Base-by-base conservation (phyloP, 1,284 basidiomycete species). In the Ceratobasidium sp. region DNA sequence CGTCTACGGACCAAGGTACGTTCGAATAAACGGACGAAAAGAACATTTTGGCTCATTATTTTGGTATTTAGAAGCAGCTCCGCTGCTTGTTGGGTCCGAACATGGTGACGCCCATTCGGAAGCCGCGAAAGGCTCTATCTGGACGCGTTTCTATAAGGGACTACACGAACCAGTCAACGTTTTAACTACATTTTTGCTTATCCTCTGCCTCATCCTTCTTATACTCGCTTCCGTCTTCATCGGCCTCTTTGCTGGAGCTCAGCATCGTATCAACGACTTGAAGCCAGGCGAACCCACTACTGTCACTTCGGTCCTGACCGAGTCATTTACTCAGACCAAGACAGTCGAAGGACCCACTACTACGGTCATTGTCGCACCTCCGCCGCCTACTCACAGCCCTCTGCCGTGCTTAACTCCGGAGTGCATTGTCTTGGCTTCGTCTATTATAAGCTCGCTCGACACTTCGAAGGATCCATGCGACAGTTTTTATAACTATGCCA, bases 401-500 rank as follows among this genome's bases (percentile, higher is more conserved):
- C 57, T 71, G 71, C 79, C 87, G 4, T 99, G 97, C 82, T 82
- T 92, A 45, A 89, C 92, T 6, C 79, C 91, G 18, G 87, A 91
- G 74, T 99, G 97, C 78, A 91, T 98, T 65, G 82, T 90, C 55
- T 85, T 96, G 14, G 90, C 97, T 3, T 91, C 93, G 1, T 87
- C 89, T 0, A 91, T 99, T 73, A 83, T 98, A 30, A 87, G 89
- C 28, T 89, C 89, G 1, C 83, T 99, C 58, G 96, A 99, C 80
- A 85, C 86, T 14, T 84, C 89, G 2, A 86, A 92, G 76, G 93
- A 98, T 80, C 97, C 97, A 0, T 99, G 97, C 82, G 93, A 98
- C 76, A 91, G 96, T 81, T 98, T 98, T 80, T 98, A 97, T 80
- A 87, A 91, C 75, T 99, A 92, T 81, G 88, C 94, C 18, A 94